phyloP scores from a whole-genome alignment of 352 stramenopile genomes.

The Globisporangium nunn region DNA sequence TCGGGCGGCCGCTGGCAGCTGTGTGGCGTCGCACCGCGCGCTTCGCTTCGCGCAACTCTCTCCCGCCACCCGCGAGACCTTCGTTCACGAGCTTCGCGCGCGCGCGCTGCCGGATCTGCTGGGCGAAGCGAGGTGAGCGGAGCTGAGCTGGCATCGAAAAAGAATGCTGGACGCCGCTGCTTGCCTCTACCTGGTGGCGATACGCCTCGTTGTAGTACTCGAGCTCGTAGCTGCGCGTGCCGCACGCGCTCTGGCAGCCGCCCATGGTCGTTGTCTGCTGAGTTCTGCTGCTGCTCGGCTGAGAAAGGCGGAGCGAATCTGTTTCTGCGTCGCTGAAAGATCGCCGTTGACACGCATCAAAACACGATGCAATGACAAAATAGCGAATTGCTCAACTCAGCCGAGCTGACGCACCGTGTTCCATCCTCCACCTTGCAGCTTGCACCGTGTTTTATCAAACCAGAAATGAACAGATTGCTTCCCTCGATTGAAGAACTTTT shows the following conservation, averaged over 20 bases:
- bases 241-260: constrained; percentile 47
- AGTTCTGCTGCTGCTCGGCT: background rate
- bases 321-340: background rate
- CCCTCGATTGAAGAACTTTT: background rate
- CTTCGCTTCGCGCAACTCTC: constrained; percentile 7
- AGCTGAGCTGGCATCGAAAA: background rate
- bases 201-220: constrained; percentile 65
- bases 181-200: constrained; percentile 28
- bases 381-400: background rate
- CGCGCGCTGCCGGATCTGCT: constrained; percentile 13
- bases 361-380: background rate
- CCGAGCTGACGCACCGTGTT: background rate
- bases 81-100: constrained; percentile 12
- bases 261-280: constrained; percentile 27
- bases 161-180: too few species aligned
- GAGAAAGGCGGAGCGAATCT: background rate
- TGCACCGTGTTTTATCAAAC: background rate
- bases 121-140: background rate
- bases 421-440: background rate
- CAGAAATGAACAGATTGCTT: background rate
- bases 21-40: background rate
- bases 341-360: background rate
- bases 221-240: constrained; percentile 31
- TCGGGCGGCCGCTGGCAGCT: background rate
- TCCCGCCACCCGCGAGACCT: constrained; percentile 1